Conservation (phyloP, 352 stramenopile genomes). For the Aphanomyces cochlioides region DNA sequence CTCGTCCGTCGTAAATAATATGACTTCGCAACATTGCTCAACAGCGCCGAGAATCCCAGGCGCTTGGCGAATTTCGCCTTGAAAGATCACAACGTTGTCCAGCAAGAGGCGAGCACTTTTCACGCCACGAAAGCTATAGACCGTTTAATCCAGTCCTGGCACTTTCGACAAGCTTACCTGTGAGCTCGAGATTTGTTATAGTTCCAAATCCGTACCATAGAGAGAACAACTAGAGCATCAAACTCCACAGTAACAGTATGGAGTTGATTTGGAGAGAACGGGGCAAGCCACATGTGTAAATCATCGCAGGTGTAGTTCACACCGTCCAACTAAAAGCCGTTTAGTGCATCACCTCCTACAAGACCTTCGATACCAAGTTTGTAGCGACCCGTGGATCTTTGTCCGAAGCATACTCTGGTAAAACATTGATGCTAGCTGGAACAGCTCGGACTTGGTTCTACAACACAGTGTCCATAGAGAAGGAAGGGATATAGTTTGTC, state of each 20-base stretch:
- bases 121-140: conserved; percentile 49
- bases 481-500: too few species aligned
- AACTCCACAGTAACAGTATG: conserved; percentile 65
- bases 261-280: conserved; percentile 51
- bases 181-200: conserved; percentile 90
- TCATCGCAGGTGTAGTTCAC: conserved; percentile 88
- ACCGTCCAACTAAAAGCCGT: conserved; percentile 64
- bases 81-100: conserved; percentile 59
- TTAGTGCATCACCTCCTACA: conserved; percentile 23
- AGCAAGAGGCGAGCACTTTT: conserved; percentile 57
- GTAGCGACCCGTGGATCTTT: conserved; percentile 54
- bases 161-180: conserved; percentile 36
- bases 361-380: conserved; percentile 41
- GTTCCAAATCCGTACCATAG: conserved; percentile 89
- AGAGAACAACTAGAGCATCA: conserved; percentile 40
- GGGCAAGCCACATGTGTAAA: conserved; percentile 88
- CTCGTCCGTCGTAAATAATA: conserved; percentile 80
- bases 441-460: conserved; percentile 52
- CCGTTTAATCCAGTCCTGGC: background rate
- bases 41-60: conserved; percentile 53
- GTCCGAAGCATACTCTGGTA: conserved; percentile 76
- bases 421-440: conserved; percentile 81
- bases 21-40: conserved; percentile 71
- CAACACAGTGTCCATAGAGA: background rate
- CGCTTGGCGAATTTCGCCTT: conserved; percentile 78